Percentiles rank a stretch among this genome's conserved stretches.
Conservation (phyloP, 2,329 filamentous ascomycete genomes). For the Diaporthe citri region DNA sequence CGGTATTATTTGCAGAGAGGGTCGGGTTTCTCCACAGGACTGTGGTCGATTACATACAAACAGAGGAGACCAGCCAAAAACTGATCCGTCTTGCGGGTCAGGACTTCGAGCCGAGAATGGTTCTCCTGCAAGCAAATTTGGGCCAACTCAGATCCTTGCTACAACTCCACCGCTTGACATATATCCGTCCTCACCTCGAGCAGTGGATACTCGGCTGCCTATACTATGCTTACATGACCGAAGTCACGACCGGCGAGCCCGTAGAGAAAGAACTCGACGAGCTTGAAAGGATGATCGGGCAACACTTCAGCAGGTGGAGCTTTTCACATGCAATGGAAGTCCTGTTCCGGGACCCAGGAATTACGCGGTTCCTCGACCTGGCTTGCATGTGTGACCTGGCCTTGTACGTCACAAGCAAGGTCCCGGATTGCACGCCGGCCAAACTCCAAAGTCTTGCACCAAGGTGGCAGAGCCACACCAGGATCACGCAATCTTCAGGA, state of each 20-base stretch:
- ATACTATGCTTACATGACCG: constrained; percentile 13
- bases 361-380: not conserved
- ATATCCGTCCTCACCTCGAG: not conserved
- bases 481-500: constrained; percentile 2
- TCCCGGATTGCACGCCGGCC: not conserved
- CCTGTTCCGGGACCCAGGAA: not conserved
- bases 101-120: not conserved
- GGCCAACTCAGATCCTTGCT: constrained; percentile 23
- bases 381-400: constrained; percentile 7
- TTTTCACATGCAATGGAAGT: constrained; percentile 2
- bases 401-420: not conserved
- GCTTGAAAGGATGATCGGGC: constrained; percentile 2
- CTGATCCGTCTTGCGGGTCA: not conserved
- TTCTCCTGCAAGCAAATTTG: constrained; percentile 26
- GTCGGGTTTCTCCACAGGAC: constrained; percentile 36
- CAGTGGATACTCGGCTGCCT: constrained; percentile 28
- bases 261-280: constrained; percentile 2
- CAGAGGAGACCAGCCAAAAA: constrained; percentile 36
- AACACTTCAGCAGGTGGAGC: constrained; percentile 13
- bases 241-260: not conserved
- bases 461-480: not conserved
- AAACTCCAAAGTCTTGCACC: constrained; percentile 5
- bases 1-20: constrained; percentile 24
- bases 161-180: constrained; percentile 16
- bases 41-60: constrained; percentile 37